These are phyloP conservation scores for Moesziomyces sp. DNA, from an alignment of 1,284 basidiomycete species.

Conservation along the genomic window DNA sequence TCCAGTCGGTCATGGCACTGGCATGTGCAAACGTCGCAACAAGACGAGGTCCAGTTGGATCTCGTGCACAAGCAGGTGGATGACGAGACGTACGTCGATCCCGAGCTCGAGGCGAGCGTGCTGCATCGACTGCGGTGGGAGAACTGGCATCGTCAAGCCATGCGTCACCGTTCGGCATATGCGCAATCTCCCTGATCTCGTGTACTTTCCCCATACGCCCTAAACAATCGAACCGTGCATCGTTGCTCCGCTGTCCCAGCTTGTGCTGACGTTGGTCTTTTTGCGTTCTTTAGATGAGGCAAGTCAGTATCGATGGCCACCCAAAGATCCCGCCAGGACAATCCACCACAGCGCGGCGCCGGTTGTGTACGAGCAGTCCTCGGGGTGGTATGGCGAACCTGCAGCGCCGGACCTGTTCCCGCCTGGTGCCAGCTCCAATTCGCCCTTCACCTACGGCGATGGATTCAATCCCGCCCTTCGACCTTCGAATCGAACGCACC, in stretches of 20 bases:
- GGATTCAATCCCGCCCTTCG: conserved; percentile 65
- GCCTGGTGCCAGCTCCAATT: conserved; percentile 68
- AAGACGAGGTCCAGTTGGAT: neutral
- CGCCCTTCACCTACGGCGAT: conserved; percentile 86
- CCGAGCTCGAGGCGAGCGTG: conserved; percentile 30
- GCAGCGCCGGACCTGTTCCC: conserved; percentile 8
- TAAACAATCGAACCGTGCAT: too few relatives aligned
- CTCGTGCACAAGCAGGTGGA: neutral
- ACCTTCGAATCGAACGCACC: conserved; percentile 10
- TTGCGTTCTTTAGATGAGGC: conserved; percentile 61
- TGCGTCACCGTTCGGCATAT: neutral
- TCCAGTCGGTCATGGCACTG: conserved; percentile 9
- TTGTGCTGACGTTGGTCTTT: too few relatives aligned
- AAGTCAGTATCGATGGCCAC: conserved; percentile 71
- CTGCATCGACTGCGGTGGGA: conserved; percentile 44
- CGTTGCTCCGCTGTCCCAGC: too few relatives aligned
- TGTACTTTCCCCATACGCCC: too few relatives aligned
- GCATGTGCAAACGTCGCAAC: conserved; percentile 9
- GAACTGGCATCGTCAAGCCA: conserved; percentile 20
- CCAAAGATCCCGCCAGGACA: conserved; percentile 68
- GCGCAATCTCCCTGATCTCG: neutral
- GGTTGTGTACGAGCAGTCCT: too few relatives aligned
- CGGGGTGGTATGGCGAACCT: neutral
- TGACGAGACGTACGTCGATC: conserved; percentile 19
- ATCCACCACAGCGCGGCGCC: neutral